Evolutionary conservation across 129 eudicot genomes (phyloP).

Genomic region (Ambrosia trifida): DNA sequence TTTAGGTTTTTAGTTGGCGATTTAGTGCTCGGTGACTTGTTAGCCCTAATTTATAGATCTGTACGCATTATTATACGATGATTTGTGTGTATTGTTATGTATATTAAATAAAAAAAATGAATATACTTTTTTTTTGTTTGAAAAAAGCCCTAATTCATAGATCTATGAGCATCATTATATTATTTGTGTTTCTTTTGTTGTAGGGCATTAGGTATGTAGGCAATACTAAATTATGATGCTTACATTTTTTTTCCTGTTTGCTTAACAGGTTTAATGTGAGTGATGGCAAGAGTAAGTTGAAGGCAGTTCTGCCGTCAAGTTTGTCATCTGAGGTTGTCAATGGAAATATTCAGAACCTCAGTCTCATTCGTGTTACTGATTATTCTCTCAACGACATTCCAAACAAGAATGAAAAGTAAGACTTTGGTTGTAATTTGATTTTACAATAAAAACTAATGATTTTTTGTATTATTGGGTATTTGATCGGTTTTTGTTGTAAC

Average conservation of each 20-base stretch:
- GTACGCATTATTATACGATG: no score
- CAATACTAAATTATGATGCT: background rate
- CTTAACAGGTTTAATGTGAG: slow-evolving; percentile 62
- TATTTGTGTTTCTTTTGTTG: no score
- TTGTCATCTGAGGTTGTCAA: slow-evolving; percentile 62
- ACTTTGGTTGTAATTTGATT: background rate
- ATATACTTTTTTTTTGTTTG: no score
- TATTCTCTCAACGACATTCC: slow-evolving; percentile 91
- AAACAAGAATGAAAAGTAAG: slow-evolving; percentile 76
- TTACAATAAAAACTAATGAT: no score
- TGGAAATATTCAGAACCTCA: slow-evolving; percentile 75
- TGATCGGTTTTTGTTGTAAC: background rate
- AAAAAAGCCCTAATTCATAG: no score
- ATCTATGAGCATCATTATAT: no score
- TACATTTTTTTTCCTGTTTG: background rate
- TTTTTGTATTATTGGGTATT: no score
- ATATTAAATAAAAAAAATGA: no score
- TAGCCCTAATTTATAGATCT: background rate
- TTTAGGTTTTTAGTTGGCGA: no score
- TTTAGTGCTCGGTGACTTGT: no score
- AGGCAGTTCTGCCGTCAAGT: slow-evolving; percentile 65
- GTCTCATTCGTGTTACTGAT: slow-evolving; percentile 65
- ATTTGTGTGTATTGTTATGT: no score
- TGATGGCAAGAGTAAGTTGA: slow-evolving; percentile 79
- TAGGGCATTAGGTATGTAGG: no score